Evolutionary conservation across 2,329 filamentous ascomycete species (phyloP), one percentile per base, ranked within the genome.

Genomic region (Xylariaceae sp.): DNA sequence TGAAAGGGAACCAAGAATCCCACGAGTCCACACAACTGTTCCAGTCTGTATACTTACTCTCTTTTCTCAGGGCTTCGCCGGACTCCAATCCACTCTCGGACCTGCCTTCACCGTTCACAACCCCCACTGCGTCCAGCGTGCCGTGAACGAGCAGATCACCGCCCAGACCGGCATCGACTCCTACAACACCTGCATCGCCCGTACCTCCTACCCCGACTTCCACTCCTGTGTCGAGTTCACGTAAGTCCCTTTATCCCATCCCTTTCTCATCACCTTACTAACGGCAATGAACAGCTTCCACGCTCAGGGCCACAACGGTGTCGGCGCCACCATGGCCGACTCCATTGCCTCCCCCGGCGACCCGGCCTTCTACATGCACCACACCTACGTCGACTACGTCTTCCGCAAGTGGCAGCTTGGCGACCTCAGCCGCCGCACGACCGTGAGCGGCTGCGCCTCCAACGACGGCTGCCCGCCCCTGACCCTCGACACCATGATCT

Each of bases 341-440:
- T 65, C 69, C n/a, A 68, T 69, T 52, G 66, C 66, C 30, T 71
- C 70, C 1, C 68, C 68, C 8, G 65, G 68, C 18, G 71, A 73
- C 66, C 71, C 70, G 57, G 44, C 62, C n/a, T 73, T 73, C 66
- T 72, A 71, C 67, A 68, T 73, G 69, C 71, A 72, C 67, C 71
- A 73, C 63, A 48, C 68, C 39, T 72, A 66, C 65, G 56, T 72
- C 9, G 70, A 71, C 64, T 68, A 70, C 59, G 62, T 60, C 15
- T 68, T 70, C 67, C 63, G 62, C 62, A 67, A 66, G 64, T 71
- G 70, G 70, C 70, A 71, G 64, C 51, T 64, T n/a, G 58, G 63
- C 37, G 61, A 61, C 51, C 15, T 58, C n/a, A 53, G 51, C 49
- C 69, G 69, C 48, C 59, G 58, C 50, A 70, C 67, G 1, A 67